Percentiles rank a stretch among this genome's conserved stretches.
These are phyloP conservation scores for Yarrowia sp. DNA, from an alignment of 805 yeast species.

Conservation along the genomic window DNA sequence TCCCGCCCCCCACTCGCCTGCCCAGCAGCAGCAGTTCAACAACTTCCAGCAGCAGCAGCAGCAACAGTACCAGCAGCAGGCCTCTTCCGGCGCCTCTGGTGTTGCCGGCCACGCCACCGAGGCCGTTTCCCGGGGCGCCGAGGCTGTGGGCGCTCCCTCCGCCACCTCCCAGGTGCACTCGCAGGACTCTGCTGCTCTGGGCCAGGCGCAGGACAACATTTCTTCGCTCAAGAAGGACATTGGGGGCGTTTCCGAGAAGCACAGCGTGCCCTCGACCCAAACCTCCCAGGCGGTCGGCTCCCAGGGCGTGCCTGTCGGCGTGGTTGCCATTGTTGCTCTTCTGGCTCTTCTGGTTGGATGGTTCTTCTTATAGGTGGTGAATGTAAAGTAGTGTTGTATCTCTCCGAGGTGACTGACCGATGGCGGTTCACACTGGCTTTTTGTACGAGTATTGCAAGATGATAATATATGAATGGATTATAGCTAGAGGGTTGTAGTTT, in stretches of 20 bases:
- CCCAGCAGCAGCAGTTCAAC: slow-evolving; percentile 41
- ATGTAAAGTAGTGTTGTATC: slow-evolving; percentile 35
- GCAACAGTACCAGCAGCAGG: slow-evolving; percentile 21
- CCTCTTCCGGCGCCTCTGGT: slow-evolving; percentile 8
- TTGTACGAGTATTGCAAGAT: slow-evolving; percentile 19
- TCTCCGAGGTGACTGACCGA: neutral
- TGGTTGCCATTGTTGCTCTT: slow-evolving; percentile 62
- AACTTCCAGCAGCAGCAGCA: slow-evolving; percentile 42
- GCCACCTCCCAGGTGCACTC: slow-evolving; percentile 35
- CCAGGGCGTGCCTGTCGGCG: slow-evolving; percentile 60
- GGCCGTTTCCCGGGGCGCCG: slow-evolving; percentile 22
- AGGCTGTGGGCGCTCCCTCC: slow-evolving; percentile 4
- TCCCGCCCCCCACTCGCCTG: slow-evolving; percentile 43
- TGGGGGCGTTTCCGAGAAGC: slow-evolving; percentile 43
- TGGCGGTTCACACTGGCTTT: neutral
- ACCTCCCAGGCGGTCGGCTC: slow-evolving; percentile 48
- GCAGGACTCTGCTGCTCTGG: slow-evolving; percentile 29
- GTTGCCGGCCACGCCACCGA: slow-evolving; percentile 2
- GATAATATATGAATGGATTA: slow-evolving; percentile 3
- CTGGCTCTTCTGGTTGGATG: slow-evolving; percentile 69
- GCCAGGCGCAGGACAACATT: slow-evolving; percentile 40
- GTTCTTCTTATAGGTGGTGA: slow-evolving; percentile 62
- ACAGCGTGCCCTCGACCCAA: slow-evolving; percentile 55
- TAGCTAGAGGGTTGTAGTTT: too few species aligned
- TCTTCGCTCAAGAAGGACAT: slow-evolving; percentile 40